Conservation (phyloP, 768 basidiomycete species). For the Lentinula sp. region DNA sequence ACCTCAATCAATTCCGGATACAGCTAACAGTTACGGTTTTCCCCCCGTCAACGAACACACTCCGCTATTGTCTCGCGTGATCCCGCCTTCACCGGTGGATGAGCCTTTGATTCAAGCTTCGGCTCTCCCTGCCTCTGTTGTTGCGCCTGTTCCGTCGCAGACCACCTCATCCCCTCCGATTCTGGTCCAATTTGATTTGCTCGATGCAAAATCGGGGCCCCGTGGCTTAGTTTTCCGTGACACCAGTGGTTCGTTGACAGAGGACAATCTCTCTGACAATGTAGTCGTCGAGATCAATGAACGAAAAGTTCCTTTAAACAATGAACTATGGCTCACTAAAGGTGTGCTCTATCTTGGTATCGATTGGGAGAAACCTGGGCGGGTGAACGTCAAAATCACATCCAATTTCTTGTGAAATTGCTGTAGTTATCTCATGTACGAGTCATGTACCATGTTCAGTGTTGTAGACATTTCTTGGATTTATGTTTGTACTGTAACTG, state of each 20-base stretch:
- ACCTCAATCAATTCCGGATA: not conserved
- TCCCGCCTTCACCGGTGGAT: not conserved
- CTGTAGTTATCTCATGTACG: not conserved
- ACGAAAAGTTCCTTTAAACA: not conserved
- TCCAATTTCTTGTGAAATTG: not conserved
- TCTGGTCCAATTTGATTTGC: not conserved
- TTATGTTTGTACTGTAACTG: not conserved
- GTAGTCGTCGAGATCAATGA: not conserved
- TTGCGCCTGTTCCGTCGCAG: not conserved
- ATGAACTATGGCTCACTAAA: not conserved
- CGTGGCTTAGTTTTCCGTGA: not conserved
- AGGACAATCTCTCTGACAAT: not conserved
- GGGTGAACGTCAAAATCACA: not conserved
- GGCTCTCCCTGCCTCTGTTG: not conserved
- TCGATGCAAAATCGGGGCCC: not conserved
- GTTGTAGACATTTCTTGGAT: not conserved
- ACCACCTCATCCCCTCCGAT: not conserved
- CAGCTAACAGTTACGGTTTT: not conserved
- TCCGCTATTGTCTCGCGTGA: not conserved
- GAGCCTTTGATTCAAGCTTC: not conserved
- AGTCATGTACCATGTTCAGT: not conserved
- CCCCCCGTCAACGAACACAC: conserved; percentile 2
- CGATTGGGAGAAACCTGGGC: not conserved
- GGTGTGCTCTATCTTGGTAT: not conserved
- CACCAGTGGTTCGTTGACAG: not conserved